Conservation (phyloP, 345 rosid species). For the Capsella bursapastoris region DNA sequence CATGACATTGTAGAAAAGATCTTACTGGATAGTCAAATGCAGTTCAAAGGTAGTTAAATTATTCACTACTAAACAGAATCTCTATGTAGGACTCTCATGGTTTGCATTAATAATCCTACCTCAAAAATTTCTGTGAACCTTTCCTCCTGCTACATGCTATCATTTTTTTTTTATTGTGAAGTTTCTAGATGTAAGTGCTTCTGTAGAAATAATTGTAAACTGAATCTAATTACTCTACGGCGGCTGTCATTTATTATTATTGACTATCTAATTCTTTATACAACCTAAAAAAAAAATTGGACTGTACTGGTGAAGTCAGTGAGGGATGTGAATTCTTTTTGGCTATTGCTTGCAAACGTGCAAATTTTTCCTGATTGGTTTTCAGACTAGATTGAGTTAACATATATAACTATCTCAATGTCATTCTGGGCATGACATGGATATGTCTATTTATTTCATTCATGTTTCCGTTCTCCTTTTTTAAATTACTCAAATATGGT, state of each 20-base stretch:
- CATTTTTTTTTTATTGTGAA: slow-evolving; percentile 11
- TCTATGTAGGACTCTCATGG: slow-evolving; percentile 20
- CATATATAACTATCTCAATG: slow-evolving; percentile 12
- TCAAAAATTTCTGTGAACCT: slow-evolving; percentile 6
- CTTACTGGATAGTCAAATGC: slow-evolving; percentile 67
- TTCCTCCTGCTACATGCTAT: slow-evolving; percentile 16
- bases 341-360: slow-evolving; percentile 22
- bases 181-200: slow-evolving; percentile 3
- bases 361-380: slow-evolving; percentile 18
- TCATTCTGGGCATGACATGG: slow-evolving; percentile 18
- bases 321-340: slow-evolving; percentile 15
- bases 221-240: slow-evolving; percentile 6
- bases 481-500: slow-evolving; percentile 28
- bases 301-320: slow-evolving; percentile 15
- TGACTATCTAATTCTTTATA: slow-evolving; percentile 17
- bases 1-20: slow-evolving; percentile 73
- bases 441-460: slow-evolving; percentile 6
- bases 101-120: slow-evolving; percentile 7
- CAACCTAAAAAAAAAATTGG: slow-evolving; percentile 22
- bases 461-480: slow-evolving; percentile 20
- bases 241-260: slow-evolving; percentile 3
- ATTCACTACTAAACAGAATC: slow-evolving; percentile 7
- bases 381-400: slow-evolving; percentile 3
- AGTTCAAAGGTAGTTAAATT: slow-evolving; percentile 59
- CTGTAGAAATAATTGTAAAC: slow-evolving; percentile 31